Conservation (phyloP, 495 filamentous ascomycete genomes). For the Penicillium longicatenatum region DNA sequence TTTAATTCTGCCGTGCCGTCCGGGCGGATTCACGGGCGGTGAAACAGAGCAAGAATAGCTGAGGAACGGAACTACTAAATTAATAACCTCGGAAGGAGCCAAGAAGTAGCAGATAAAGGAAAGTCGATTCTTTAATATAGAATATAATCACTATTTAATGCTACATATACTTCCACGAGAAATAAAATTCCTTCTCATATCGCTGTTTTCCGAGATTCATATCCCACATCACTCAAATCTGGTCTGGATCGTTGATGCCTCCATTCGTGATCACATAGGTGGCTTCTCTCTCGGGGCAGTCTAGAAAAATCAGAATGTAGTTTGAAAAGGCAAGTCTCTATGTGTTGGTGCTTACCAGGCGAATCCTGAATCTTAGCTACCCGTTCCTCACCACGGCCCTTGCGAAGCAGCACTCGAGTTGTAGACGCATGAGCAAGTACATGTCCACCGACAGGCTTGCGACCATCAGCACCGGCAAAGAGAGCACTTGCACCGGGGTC, state of each 20-base stretch:
- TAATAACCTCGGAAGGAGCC: too few species aligned
- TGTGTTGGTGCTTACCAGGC: constrained; percentile 52
- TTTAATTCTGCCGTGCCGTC: constrained; percentile 3
- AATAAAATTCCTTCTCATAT: background rate
- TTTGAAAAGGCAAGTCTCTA: background rate
- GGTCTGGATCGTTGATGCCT: constrained; percentile 75
- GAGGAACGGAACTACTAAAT: too few species aligned
- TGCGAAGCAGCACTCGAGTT: constrained; percentile 71
- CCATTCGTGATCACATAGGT: constrained; percentile 79
- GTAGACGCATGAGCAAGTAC: constrained; percentile 79
- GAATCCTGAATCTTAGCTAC: constrained; percentile 82
- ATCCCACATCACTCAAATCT: constrained; percentile 33
- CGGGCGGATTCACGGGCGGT: background rate
- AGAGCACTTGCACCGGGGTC: constrained; percentile 79
- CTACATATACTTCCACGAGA: background rate
- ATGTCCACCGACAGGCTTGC: constrained; percentile 76
- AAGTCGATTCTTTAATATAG: background rate
- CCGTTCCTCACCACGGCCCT: constrained; percentile 76
- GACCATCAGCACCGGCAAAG: constrained; percentile 77
- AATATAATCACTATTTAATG: background rate
- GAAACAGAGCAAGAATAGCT: background rate
- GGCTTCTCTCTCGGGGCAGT: constrained; percentile 76
- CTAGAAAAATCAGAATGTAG: constrained; percentile 33
- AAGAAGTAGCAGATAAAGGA: background rate
- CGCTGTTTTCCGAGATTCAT: background rate